A percentile compares a stretch with the other conserved stretches of the same genome.
phyloP scores from a whole-genome alignment of 2,329 filamentous ascomycete species.

The Neospermospora avenae region DNA sequence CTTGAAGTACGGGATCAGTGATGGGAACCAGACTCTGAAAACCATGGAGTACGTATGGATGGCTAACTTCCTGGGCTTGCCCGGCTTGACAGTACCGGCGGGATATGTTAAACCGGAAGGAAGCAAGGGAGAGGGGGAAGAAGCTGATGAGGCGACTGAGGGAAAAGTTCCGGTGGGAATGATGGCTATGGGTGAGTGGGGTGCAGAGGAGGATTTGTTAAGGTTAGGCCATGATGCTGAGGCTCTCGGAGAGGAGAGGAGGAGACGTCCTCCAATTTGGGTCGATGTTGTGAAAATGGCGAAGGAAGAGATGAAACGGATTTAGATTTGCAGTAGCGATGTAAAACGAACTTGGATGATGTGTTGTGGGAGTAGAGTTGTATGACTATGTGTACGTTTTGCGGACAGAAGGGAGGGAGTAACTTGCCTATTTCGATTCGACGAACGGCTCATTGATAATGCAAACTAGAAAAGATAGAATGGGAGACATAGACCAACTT shows the following conservation, averaged over 20 bases:
- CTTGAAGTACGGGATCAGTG: slow-evolving; percentile 64
- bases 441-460: not conserved
- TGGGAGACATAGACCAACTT: not conserved
- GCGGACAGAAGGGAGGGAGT: not conserved
- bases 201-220: slow-evolving; percentile 59
- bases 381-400: not conserved
- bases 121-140: slow-evolving; percentile 17
- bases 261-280: slow-evolving; percentile 19
- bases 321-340: not conserved
- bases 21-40: slow-evolving; percentile 66
- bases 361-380: not conserved
- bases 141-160: slow-evolving; percentile 34
- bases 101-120: slow-evolving; percentile 54
- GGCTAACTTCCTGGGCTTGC: slow-evolving; percentile 76
- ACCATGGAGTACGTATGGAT: slow-evolving; percentile 85
- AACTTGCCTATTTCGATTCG: not conserved
- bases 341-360: not conserved
- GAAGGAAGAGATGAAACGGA: slow-evolving; percentile 16
- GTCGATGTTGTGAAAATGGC: slow-evolving; percentile 22
- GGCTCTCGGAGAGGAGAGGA: slow-evolving; percentile 25
- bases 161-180: slow-evolving; percentile 59
- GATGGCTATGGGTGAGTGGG: slow-evolving; percentile 64
- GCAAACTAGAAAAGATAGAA: not conserved
- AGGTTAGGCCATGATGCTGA: slow-evolving; percentile 55
- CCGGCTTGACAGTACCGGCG: slow-evolving; percentile 68